Evolutionary conservation across 2,329 filamentous ascomycete genomes (phyloP), one percentile per base, ranked within the genome.

Genomic region (Xylariaceae sp.): DNA sequence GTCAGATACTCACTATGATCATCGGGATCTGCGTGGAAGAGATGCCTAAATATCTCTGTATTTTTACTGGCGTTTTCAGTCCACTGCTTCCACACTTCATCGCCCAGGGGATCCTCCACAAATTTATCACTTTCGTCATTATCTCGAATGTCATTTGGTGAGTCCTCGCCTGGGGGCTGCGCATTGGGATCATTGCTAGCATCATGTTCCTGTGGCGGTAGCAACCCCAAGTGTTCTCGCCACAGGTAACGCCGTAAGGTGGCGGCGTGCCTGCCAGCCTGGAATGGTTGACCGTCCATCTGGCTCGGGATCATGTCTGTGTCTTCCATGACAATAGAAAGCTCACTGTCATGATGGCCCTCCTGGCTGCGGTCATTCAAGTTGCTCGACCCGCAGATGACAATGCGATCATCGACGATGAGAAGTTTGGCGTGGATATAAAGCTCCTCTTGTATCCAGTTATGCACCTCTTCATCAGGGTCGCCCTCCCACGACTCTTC

Each of bases 361-460:
- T 94, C 74, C 71, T 96, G 91, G 49, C 89, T 84, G 51, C 92
- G 86, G 68, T 97, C 92, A 70, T 96, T 97, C 64, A 96, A 79
- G 71, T 96, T 97, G 60, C 88, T 89, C 30, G 86, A 91, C 19
- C 90, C 90, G 67, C 90, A 94, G 51, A 96, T 83, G 1, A 88
- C 90, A 47, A 90, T 80, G 51, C 85, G 84, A 70, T 97, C 92
- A 67, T 97, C 91, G 1, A 87, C 87, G 62, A 96, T 92, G 62
- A 94, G 80, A 37, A 96, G 79, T 74, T 97, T 99, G 31, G 85
- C 88, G 70, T 99, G 94, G 47, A 97, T 86, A 69, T 99, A 99
- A 1, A 97, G 80, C 71, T 99, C 92, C 69, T 99, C 94, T 68
- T 96, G 92, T 56, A 97, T 86, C 76, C 94, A 95, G 68, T 95